Base-by-base conservation (phyloP, 1,139 yeast species). In the Geotrichum citri-aurantii region DNA sequence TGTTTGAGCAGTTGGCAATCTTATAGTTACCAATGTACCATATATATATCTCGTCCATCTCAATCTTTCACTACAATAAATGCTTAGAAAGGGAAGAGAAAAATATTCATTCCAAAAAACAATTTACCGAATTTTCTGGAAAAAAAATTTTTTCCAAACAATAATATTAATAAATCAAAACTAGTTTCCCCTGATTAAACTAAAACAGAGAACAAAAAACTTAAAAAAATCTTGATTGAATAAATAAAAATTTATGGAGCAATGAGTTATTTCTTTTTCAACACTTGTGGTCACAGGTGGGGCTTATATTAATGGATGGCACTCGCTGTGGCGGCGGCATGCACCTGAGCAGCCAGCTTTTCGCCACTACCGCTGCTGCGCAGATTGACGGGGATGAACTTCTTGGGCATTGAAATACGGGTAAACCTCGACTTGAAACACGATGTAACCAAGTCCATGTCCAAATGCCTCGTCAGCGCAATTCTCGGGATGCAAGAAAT, bases 401-500 rank as follows among this genome's bases (percentile, higher is more conserved):
- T 69, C 65, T 91, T 89, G 23, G 99, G 99, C 73, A 95, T 79
- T 1, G 86, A 84, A 47, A 95, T 98, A 68, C 98, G 82, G 48
- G 84, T 79, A 73, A 93, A 95, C 65, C 96, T 82, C 57, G 88
- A 84, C 70, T 84, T 85, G 67, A 95, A 79, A 69, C 88, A 86
- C 66, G 88, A 93, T 27, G 88, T 83, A 19, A 93, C 95, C 70
- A 91, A 81, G 68, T 91, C 96, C 80, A 90, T 84, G 71, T 95
- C 99, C 71, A 95, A 78, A 72, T 95, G 98, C 69, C 96, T 83
- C 0, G 99, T 95, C 67, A 95, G 79, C 56, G 90, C 86, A 59
- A 91, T 83, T 67, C 93, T 83, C 47, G 97, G 96, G 65, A 93
- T 95, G 69, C 97, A 93, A 19, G 97, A 93, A 65, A 95, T 93